Percentiles rank a stretch among this genome's conserved stretches.
phyloP scores from a whole-genome alignment of 2,329 filamentous ascomycete genomes.

The Fusarium caatingaense region DNA sequence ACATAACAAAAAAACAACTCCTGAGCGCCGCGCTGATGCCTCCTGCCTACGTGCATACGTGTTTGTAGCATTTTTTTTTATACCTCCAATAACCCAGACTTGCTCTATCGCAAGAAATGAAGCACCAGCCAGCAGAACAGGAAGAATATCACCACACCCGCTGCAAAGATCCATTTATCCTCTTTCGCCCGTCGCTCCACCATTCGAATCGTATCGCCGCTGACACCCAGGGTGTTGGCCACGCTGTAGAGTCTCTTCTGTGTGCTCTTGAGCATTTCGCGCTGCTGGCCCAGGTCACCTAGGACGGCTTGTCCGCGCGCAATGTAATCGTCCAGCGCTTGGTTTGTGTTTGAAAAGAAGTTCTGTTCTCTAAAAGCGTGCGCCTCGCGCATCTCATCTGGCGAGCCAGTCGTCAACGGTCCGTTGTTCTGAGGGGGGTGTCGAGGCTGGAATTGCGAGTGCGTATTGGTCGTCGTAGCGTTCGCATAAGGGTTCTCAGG shows the following conservation, averaged over 20 bases:
- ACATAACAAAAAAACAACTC: conserved; percentile 38
- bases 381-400: conserved; percentile 77
- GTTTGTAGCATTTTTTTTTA: conserved; percentile 14
- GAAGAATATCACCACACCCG: conserved; percentile 86
- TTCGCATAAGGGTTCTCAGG: conserved; percentile 95
- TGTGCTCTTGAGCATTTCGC: conserved; percentile 94
- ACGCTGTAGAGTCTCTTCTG: conserved; percentile 92
- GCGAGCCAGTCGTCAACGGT: conserved; percentile 56
- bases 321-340: conserved; percentile 92
- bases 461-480: conserved; percentile 50
- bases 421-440: conserved; percentile 54
- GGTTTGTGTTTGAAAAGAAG: conserved; percentile 85
- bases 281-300: conserved; percentile 87
- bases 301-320: conserved; percentile 91
- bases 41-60: conserved; percentile 25
- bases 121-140: conserved; percentile 91
- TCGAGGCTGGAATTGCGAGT: conserved; percentile 55
- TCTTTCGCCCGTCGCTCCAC: conserved; percentile 90
- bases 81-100: not conserved
- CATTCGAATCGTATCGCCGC: conserved; percentile 96
- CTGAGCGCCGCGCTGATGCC: conserved; percentile 47
- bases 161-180: conserved; percentile 98
- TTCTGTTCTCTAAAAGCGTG: conserved; percentile 90
- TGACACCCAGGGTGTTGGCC: conserved; percentile 92
- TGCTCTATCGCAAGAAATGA: conserved; percentile 74